Evolutionary conservation across 2,329 filamentous ascomycete genomes (phyloP).

Genomic region (Clarireedia homoeocarpa): DNA sequence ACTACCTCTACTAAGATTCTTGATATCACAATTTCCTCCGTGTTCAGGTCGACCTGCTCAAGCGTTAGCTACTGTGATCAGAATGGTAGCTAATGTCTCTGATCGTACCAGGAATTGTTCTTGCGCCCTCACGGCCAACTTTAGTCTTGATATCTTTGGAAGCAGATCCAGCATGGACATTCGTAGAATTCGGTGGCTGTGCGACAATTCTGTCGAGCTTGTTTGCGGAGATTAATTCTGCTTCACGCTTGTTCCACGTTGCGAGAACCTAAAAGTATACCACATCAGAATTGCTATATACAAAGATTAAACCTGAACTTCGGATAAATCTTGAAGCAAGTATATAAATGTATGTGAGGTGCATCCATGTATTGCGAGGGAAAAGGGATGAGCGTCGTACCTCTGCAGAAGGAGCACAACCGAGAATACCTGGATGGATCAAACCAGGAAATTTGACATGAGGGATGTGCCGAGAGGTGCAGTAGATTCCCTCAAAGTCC

Average conservation of each 20-base stretch:
- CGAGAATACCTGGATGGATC: constrained; percentile 81
- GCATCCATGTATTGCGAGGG: too few species aligned
- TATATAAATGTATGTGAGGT: too few species aligned
- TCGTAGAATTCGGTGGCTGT: constrained; percentile 63
- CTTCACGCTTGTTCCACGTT: constrained; percentile 79
- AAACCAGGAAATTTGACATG: constrained; percentile 81
- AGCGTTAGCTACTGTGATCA: not conserved
- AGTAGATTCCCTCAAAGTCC: constrained; percentile 74
- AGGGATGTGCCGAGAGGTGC: constrained; percentile 78
- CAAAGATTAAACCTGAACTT: not conserved
- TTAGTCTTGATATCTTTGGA: constrained; percentile 50
- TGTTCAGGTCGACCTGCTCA: constrained; percentile 24
- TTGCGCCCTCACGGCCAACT: constrained; percentile 69
- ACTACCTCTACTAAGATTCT: constrained; percentile 68
- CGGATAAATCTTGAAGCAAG: too few species aligned
- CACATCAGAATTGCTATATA: not conserved
- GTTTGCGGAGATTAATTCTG: constrained; percentile 64
- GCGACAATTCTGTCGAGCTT: constrained; percentile 66
- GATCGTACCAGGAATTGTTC: constrained; percentile 64
- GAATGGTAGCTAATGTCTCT: not conserved
- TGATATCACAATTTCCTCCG: constrained; percentile 88
- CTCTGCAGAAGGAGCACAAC: constrained; percentile 69
- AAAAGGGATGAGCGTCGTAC: constrained; percentile 2
- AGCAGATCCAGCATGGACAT: constrained; percentile 64
- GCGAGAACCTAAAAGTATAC: constrained; percentile 46